Percentiles rank a stretch among this genome's conserved stretches.
Evolutionary conservation across 2,329 filamentous ascomycete species (phyloP).

Genomic region (Elsinoe perseae): DNA sequence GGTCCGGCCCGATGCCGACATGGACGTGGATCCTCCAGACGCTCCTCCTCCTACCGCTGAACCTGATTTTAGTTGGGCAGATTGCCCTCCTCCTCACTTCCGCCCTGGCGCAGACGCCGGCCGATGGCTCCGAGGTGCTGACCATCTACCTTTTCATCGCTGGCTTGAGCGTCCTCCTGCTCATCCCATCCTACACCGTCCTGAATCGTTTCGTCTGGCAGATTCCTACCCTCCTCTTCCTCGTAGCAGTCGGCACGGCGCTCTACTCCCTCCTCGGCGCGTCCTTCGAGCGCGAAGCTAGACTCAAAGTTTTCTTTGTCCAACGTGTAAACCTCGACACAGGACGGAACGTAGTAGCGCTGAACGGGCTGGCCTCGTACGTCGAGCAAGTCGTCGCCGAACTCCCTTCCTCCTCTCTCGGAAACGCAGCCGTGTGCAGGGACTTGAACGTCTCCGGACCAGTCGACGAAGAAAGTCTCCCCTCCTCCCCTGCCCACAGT

Average conservation of each 20-base stretch:
- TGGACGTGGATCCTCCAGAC: constrained; percentile 90
- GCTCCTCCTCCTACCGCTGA: constrained; percentile 68
- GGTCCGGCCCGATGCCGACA: constrained; percentile 69
- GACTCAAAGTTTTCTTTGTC: constrained; percentile 81
- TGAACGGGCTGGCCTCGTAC: constrained; percentile 62
- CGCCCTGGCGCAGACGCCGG: constrained; percentile 69
- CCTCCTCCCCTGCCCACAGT: not conserved
- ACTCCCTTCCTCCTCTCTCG: constrained; percentile 59
- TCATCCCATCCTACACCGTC: constrained; percentile 74
- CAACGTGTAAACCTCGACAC: constrained; percentile 70
- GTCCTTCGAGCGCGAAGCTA: constrained; percentile 71
- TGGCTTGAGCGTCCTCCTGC: constrained; percentile 58
- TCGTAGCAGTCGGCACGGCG: constrained; percentile 65
- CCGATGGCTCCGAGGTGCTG: constrained; percentile 69
- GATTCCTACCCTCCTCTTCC: constrained; percentile 66
- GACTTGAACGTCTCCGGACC: constrained; percentile 15
- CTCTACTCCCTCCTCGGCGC: constrained; percentile 83
- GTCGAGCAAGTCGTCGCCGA: constrained; percentile 58
- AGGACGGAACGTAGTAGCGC: constrained; percentile 59
- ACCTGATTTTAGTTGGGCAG: constrained; percentile 69
- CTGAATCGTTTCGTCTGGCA: constrained; percentile 80
- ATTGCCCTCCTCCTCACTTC: constrained; percentile 64
- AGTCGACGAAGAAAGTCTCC: not conserved
- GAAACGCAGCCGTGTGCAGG: constrained; percentile 43
- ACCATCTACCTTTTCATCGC: constrained; percentile 65